A percentile compares a stretch with the other conserved stretches of the same genome.
Evolutionary conservation across 1,284 basidiomycete species (phyloP).

Genomic region (Ganoderma sinense): DNA sequence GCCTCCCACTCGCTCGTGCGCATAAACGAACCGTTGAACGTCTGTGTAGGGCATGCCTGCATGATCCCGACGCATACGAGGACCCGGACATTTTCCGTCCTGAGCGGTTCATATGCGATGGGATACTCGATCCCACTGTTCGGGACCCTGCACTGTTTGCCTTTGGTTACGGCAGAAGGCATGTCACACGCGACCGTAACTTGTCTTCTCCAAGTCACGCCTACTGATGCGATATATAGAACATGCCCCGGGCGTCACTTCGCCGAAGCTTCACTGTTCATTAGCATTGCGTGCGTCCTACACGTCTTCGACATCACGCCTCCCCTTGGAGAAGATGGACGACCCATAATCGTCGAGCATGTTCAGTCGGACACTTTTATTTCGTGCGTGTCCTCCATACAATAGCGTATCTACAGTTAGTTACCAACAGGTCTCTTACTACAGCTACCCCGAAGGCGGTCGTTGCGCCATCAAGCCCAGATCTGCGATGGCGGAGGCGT

Average conservation of each 20-base stretch:
- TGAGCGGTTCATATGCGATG: constrained; percentile 25
- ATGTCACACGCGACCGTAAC: too few relatives aligned
- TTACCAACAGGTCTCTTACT: not conserved
- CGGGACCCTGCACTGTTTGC: constrained; percentile 14
- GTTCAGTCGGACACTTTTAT: constrained; percentile 6
- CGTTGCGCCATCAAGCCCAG: constrained; percentile 18
- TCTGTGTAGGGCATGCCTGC: constrained; percentile 23
- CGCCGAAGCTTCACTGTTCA: constrained; percentile 15
- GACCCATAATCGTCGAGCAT: constrained; percentile 3
- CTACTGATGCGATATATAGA: too few relatives aligned
- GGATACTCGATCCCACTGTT: constrained; percentile 18
- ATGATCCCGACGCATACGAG: constrained; percentile 24
- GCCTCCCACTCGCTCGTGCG: not conserved
- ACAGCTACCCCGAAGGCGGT: constrained; percentile 13
- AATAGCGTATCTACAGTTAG: not conserved
- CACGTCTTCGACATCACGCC: constrained; percentile 16
- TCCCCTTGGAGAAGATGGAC: constrained; percentile 8
- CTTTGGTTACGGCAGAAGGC: constrained; percentile 34
- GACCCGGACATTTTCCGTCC: constrained; percentile 28
- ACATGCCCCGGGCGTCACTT: constrained; percentile 25
- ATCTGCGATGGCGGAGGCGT: not conserved
- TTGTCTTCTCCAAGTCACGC: too few relatives aligned
- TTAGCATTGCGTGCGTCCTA: constrained; percentile 15
- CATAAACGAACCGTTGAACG: not conserved
- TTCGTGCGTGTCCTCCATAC: constrained; percentile 2